Conservation (phyloP, 164 flowering plant genomes). For the Berberis vulgaris region DNA sequence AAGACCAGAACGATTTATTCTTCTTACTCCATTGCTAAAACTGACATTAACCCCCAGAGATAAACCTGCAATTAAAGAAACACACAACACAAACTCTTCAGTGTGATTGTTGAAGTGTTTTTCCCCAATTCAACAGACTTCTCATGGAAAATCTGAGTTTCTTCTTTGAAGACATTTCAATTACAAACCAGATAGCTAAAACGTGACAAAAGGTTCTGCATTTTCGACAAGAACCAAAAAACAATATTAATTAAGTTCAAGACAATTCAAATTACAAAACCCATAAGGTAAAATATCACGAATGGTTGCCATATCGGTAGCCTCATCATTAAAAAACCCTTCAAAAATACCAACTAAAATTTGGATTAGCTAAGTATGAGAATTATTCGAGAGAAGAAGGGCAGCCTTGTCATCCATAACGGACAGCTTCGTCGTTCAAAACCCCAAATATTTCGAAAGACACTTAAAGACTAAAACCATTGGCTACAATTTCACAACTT, state of each 20-base stretch:
- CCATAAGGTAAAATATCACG: neutral
- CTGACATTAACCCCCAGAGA: conserved; percentile 47
- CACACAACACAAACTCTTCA: neutral
- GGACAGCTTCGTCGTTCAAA: neutral
- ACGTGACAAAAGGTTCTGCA: too few relatives aligned
- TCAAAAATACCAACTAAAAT: too few relatives aligned
- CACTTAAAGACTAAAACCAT: too few relatives aligned
- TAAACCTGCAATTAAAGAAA: conserved; percentile 36
- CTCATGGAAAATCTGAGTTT: neutral
- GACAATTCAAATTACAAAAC: neutral
- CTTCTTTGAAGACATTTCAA: too few relatives aligned
- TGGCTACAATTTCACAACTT: too few relatives aligned
- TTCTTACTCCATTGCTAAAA: conserved; percentile 21
- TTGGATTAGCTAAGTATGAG: too few relatives aligned
- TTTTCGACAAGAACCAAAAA: too few relatives aligned
- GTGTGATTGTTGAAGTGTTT: too few relatives aligned
- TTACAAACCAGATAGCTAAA: neutral
- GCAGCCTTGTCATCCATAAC: neutral
- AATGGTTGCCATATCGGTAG: too few relatives aligned
- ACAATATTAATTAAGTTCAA: neutral
- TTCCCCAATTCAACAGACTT: too few relatives aligned
- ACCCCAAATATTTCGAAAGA: neutral
- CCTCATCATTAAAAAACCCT: too few relatives aligned
- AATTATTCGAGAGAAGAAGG: neutral
- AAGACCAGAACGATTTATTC: conserved; percentile 31